Conservation (phyloP, 345 rosid species). For the Salix purpurea region DNA sequence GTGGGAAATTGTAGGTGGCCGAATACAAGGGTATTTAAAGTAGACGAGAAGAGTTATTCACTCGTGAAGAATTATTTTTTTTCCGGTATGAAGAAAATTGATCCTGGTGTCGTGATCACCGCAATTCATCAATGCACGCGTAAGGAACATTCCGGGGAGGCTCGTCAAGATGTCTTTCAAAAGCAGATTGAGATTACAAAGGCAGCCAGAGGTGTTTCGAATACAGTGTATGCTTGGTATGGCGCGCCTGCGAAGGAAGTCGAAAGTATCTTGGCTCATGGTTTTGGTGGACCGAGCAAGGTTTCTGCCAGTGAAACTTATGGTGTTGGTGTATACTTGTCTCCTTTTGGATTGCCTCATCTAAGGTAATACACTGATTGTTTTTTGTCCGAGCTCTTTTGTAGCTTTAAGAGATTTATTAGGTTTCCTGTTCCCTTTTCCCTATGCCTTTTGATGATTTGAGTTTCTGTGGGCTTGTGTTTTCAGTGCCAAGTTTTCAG, state of each 20-base stretch:
- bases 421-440: neutral
- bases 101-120: slow-evolving; percentile 20
- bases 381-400: neutral
- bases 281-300: slow-evolving; percentile 31
- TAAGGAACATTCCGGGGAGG: slow-evolving; percentile 16
- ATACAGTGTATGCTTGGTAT: slow-evolving; percentile 39
- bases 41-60: slow-evolving; percentile 16
- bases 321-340: slow-evolving; percentile 40
- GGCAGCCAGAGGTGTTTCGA: slow-evolving; percentile 26
- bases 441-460: neutral
- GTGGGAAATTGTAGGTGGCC: slow-evolving; percentile 23
- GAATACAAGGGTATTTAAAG: slow-evolving; percentile 19
- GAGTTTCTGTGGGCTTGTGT: neutral
- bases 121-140: slow-evolving; percentile 33
- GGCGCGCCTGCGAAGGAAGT: slow-evolving; percentile 30
- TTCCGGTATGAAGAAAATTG: slow-evolving; percentile 22
- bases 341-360: slow-evolving; percentile 36
- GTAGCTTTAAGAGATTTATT: neutral
- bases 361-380: slow-evolving; percentile 19
- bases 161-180: slow-evolving; percentile 34
- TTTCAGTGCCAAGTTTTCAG: slow-evolving; percentile 29
- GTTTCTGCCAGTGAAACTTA: slow-evolving; percentile 13
- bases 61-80: slow-evolving; percentile 26
- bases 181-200: slow-evolving; percentile 27
- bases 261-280: slow-evolving; percentile 33